phyloP scores from a whole-genome alignment of 768 basidiomycete genomes.

The Lactarius tabidus region DNA sequence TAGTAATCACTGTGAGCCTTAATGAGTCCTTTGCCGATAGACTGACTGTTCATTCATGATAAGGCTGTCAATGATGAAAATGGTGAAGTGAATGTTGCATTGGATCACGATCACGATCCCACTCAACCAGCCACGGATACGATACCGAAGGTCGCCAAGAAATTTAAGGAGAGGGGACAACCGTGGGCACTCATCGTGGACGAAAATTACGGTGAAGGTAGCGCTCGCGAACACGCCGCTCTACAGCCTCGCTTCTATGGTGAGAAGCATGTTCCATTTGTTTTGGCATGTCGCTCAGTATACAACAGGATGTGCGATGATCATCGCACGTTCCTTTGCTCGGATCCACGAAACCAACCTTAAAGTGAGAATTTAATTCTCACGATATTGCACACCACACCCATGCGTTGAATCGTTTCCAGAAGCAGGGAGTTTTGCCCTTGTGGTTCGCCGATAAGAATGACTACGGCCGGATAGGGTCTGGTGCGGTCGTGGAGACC shows the following conservation, averaged over 20 bases:
- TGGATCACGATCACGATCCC: slow-evolving; percentile 60
- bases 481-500: slow-evolving; percentile 82
- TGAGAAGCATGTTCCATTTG: slow-evolving; percentile 29
- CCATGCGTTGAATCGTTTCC: slow-evolving; percentile 18
- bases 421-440: slow-evolving; percentile 98
- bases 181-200: slow-evolving; percentile 95
- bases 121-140: slow-evolving; percentile 57
- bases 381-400: not conserved
- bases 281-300: slow-evolving; percentile 1
- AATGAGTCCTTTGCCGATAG: not conserved
- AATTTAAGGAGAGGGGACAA: slow-evolving; percentile 74
- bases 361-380: slow-evolving; percentile 50
- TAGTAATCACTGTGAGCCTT: slow-evolving; percentile 74
- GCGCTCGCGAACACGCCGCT: slow-evolving; percentile 96
- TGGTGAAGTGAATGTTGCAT: slow-evolving; percentile 87
- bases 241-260: slow-evolving; percentile 95
- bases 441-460: slow-evolving; percentile 87
- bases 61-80: slow-evolving; percentile 93
- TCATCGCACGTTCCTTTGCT: slow-evolving; percentile 91
- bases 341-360: slow-evolving; percentile 98
- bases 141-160: slow-evolving; percentile 88
- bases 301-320: slow-evolving; percentile 71
- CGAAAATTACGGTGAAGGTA: slow-evolving; percentile 97
- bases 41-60: slow-evolving; percentile 12
- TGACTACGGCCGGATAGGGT: slow-evolving; percentile 80